phyloP scores from a whole-genome alignment of 148 eudicot species.

The Cornus suecica region DNA sequence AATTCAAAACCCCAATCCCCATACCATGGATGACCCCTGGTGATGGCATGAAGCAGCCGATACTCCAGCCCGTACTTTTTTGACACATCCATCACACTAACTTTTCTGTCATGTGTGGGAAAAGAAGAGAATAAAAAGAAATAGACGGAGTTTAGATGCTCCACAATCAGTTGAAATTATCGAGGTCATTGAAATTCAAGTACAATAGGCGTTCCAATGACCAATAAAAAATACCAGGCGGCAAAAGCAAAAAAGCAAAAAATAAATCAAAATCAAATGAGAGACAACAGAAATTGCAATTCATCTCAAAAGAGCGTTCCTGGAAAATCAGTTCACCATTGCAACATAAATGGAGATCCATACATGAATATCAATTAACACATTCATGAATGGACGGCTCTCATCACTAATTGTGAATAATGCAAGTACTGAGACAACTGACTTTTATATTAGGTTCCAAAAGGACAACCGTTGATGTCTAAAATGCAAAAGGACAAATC shows the following conservation, averaged over 20 bases:
- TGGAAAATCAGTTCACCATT: not conserved
- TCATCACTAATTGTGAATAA: too few relatives aligned
- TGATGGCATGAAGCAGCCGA: conserved; percentile 70
- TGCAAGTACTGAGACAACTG: not conserved
- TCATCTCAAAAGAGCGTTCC: not conserved
- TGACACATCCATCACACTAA: conserved; percentile 97
- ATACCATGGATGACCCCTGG: conserved; percentile 81
- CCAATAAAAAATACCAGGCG: not conserved
- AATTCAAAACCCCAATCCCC: conserved; percentile 91
- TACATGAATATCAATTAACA: too few relatives aligned
- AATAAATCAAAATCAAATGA: not conserved
- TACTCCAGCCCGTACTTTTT: conserved; percentile 83
- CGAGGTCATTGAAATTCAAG: not conserved
- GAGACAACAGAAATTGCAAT: too few relatives aligned
- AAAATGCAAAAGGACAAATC: not conserved
- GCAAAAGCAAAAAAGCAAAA: not conserved
- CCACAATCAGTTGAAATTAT: not conserved
- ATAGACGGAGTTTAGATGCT: too few relatives aligned
- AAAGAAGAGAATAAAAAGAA: conserved; percentile 12
- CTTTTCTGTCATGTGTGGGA: conserved; percentile 48
- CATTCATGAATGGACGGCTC: too few relatives aligned
- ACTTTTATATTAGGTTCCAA: not conserved
- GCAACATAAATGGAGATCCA: not conserved
- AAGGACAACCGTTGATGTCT: not conserved
- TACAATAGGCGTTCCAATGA: not conserved